These are phyloP conservation scores for Solanum chacoense DNA, from an alignment of 305 asterid species.

Conservation along the genomic window DNA sequence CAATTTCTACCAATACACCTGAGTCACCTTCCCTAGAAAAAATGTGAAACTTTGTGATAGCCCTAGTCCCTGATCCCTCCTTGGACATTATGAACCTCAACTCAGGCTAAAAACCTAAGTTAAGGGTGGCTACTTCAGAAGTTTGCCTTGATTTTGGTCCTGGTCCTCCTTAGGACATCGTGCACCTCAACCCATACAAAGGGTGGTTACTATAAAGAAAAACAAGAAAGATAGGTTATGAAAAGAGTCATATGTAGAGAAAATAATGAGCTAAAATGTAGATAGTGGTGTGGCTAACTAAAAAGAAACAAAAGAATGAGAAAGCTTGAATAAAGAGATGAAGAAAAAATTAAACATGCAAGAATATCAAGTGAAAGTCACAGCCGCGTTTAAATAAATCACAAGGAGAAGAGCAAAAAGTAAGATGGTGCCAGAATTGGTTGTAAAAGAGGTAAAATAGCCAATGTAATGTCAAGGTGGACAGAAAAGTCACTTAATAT, in stretches of 20 bases:
- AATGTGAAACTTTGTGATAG: neutral
- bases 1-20: neutral
- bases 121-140: too few relatives aligned
- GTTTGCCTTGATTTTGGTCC: neutral
- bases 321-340: neutral
- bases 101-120: neutral
- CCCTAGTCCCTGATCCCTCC: neutral
- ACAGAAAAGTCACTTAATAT: too few relatives aligned
- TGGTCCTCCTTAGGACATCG: neutral
- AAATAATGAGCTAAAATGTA: neutral
- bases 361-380: neutral
- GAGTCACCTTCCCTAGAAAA: neutral
- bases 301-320: neutral
- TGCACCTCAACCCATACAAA: neutral
- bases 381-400: neutral
- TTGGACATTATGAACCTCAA: neutral
- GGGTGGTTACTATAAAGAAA: neutral
- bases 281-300: neutral
- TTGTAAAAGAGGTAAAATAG: too few relatives aligned
- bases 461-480: too few relatives aligned
- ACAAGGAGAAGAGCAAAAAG: neutral
- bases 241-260: neutral
- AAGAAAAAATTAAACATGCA: neutral
- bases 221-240: neutral
- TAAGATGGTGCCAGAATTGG: neutral